A percentile compares a stretch with the other conserved stretches of the same genome.
Evolutionary conservation across 768 basidiomycete genomes (phyloP).

Genomic region (Tremella fuciformis): DNA sequence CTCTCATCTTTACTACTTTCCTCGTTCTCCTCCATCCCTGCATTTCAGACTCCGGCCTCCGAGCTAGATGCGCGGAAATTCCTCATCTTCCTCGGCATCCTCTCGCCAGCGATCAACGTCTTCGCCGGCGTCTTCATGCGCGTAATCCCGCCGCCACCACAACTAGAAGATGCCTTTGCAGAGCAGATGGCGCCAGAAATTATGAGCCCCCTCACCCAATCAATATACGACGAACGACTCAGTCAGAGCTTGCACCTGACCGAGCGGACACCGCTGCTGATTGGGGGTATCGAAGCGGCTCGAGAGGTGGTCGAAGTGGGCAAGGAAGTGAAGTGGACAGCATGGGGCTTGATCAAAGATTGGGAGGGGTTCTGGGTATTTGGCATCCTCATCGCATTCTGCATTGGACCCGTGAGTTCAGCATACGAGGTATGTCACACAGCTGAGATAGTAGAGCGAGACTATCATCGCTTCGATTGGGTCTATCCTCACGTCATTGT

Average conservation of each 20-base stretch:
- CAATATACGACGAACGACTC: slow-evolving; percentile 10
- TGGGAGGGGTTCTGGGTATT: slow-evolving; percentile 49
- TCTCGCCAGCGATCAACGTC: slow-evolving; percentile 47
- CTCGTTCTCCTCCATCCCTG: slow-evolving; percentile 35
- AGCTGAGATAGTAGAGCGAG: slow-evolving; percentile 37
- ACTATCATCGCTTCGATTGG: slow-evolving; percentile 50
- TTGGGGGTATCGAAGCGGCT: slow-evolving; percentile 50
- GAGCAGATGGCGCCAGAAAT: slow-evolving; percentile 11
- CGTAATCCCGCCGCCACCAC: slow-evolving; percentile 31
- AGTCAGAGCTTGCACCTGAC: slow-evolving; percentile 40
- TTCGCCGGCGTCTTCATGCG: slow-evolving; percentile 44
- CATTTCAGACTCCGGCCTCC: slow-evolving; percentile 19
- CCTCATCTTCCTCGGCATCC: slow-evolving; percentile 41
- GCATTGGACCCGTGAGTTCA: slow-evolving; percentile 45
- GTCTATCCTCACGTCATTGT: slow-evolving; percentile 43
- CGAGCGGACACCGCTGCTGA: slow-evolving; percentile 48
- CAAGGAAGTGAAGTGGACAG: slow-evolving; percentile 38
- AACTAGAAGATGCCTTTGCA: slow-evolving; percentile 15
- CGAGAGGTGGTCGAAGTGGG: slow-evolving; percentile 44
- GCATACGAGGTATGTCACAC: neutral
- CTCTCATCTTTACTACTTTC: slow-evolving; percentile 46
- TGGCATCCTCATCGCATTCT: slow-evolving; percentile 46
- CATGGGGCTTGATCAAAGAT: slow-evolving; percentile 35
- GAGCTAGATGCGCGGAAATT: slow-evolving; percentile 43
- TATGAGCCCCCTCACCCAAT: slow-evolving; percentile 9